phyloP scores from a whole-genome alignment of 163 green algal species.

The Scenedesmus sp. region DNA sequence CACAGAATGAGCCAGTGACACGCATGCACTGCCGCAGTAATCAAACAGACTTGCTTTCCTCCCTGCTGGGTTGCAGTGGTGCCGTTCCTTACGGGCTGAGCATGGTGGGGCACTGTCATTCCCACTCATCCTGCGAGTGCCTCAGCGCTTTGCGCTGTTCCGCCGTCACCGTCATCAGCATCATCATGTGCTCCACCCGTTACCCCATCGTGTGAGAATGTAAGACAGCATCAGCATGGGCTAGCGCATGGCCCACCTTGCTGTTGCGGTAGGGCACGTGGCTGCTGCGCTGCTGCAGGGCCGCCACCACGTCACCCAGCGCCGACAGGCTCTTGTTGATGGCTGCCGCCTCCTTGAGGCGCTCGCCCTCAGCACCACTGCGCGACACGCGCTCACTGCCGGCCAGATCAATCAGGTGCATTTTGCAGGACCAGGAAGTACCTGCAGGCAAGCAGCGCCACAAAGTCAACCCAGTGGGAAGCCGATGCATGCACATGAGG shows the following conservation, averaged over 20 bases:
- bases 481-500: background rate
- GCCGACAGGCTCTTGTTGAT: slow-evolving; percentile 92
- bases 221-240: background rate
- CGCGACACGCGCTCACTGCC: slow-evolving; percentile 75
- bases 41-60: too few species aligned
- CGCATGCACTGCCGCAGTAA: background rate
- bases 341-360: slow-evolving; percentile 87
- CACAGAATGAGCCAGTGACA: background rate
- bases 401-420: slow-evolving; percentile 81
- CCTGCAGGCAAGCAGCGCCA: background rate
- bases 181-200: too few species aligned
- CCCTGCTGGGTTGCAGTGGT: too few species aligned
- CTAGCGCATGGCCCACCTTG: slow-evolving; percentile 57
- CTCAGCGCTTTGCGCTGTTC: too few species aligned
- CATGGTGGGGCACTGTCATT: too few species aligned
- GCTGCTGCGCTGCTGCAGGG: slow-evolving; percentile 78
- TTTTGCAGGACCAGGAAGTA: slow-evolving; percentile 59
- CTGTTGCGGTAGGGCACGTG: slow-evolving; percentile 80
- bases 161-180: too few species aligned
- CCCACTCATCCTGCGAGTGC: too few species aligned
- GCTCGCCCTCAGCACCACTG: slow-evolving; percentile 71
- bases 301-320: slow-evolving; percentile 90
- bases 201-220: too few species aligned
- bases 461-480: background rate
- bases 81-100: too few species aligned